These are phyloP conservation scores for Linderina pennispora DNA, from an alignment of 192 early-diverging fungal species.

Conservation along the genomic window DNA sequence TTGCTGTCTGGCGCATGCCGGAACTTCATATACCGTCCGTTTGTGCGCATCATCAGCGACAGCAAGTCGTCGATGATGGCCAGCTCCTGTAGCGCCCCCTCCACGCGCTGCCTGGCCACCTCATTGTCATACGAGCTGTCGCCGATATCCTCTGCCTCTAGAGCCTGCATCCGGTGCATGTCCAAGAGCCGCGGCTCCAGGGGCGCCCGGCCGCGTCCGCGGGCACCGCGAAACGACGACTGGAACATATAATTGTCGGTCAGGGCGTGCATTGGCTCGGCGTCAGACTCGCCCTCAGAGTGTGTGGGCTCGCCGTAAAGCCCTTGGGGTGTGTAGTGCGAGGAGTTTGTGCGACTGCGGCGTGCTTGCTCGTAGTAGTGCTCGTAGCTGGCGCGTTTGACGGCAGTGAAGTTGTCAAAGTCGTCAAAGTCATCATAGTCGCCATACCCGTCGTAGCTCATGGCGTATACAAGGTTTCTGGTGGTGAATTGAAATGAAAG, in stretches of 20 bases:
- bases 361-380: slow-evolving; percentile 16
- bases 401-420: slow-evolving; percentile 25
- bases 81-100: slow-evolving; percentile 64
- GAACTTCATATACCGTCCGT: slow-evolving; percentile 64
- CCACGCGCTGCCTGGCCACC: slow-evolving; percentile 30
- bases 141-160: too few relatives aligned
- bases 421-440: too few relatives aligned
- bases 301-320: slow-evolving; percentile 24
- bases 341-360: slow-evolving; percentile 30
- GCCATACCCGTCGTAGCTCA: too few relatives aligned
- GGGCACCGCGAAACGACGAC: slow-evolving; percentile 36
- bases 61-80: slow-evolving; percentile 85
- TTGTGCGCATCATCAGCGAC: slow-evolving; percentile 83
- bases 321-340: slow-evolving; percentile 26
- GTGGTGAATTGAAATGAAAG: too few relatives aligned
- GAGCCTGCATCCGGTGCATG: too few relatives aligned
- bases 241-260: slow-evolving; percentile 36
- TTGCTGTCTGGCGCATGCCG: slow-evolving; percentile 23
- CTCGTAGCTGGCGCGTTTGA: slow-evolving; percentile 16
- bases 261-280: slow-evolving; percentile 27
- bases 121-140: slow-evolving; percentile 21
- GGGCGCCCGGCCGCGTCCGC: slow-evolving; percentile 33
- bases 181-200: slow-evolving; percentile 30
- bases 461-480: too few relatives aligned
- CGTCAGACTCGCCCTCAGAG: slow-evolving; percentile 26